Evolutionary conservation across 768 basidiomycete genomes (phyloP).

Genomic region (Kwoniella mangroviensis): DNA sequence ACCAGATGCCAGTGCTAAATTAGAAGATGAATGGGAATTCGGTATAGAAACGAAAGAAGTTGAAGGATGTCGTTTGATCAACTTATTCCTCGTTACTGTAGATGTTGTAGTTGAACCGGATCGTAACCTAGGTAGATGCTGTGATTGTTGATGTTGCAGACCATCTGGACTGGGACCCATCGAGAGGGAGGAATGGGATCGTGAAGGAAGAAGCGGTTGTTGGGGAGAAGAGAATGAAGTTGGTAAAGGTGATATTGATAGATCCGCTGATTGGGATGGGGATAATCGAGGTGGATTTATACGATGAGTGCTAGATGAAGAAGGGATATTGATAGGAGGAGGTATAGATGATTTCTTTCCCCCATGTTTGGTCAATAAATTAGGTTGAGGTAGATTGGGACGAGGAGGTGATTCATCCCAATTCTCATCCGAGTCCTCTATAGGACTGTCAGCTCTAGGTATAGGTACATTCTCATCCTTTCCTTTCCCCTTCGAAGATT

Average conservation of each 20-base stretch:
- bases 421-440: slow-evolving; percentile 23
- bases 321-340: slow-evolving; percentile 25
- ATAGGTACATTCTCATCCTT: slow-evolving; percentile 14
- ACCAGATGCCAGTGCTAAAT: slow-evolving; percentile 1
- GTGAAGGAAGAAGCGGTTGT: slow-evolving; percentile 19
- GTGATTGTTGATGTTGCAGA: background rate
- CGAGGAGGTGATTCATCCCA: slow-evolving; percentile 42
- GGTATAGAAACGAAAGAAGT: slow-evolving; percentile 32
- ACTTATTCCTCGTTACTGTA: slow-evolving; percentile 27
- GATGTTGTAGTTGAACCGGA: slow-evolving; percentile 21
- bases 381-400: background rate
- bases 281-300: slow-evolving; percentile 11
- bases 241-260: slow-evolving; percentile 12
- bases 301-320: background rate
- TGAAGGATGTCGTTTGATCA: slow-evolving; percentile 43
- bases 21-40: slow-evolving; percentile 14
- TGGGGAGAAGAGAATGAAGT: slow-evolving; percentile 18
- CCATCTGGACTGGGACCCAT: background rate
- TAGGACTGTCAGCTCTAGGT: slow-evolving; percentile 6
- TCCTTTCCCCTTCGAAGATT: slow-evolving; percentile 2
- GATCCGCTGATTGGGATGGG: slow-evolving; percentile 6
- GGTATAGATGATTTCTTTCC: slow-evolving; percentile 21
- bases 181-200: slow-evolving; percentile 10
- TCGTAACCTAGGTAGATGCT: slow-evolving; percentile 14
- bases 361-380: background rate